Evolutionary conservation across 106 monocot genomes (phyloP), one percentile per base, ranked within the genome.

Genomic region (Ottelia alismoides): DNA sequence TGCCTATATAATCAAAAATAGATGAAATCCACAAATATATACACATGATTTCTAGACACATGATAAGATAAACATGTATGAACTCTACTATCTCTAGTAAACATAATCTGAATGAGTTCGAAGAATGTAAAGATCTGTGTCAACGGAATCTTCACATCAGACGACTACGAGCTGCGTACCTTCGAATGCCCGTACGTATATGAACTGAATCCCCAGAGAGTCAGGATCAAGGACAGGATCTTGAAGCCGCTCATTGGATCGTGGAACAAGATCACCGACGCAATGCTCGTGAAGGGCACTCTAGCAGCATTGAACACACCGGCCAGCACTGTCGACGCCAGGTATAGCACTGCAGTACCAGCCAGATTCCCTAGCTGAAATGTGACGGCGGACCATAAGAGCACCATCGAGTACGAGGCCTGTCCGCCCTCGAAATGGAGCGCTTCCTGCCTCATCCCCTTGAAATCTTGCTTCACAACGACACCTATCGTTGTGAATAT

Each of bases 161-260:
- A n/a, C n/a, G n/a, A n/a, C n/a, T n/a, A n/a, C n/a, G n/a, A n/a
- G n/a, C n/a, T n/a, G n/a, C n/a, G n/a, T n/a, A n/a, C n/a, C n/a
- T n/a, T n/a, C 27, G 79, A 56, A 51, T 79, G 63, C 9, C 98
- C 89, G 43, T 78, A 82, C 25, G 82, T 77, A 52, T 98, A 98
- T 0, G 85, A 98, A 2, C 57, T 67, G 53, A 98, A 80, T 18
- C 98, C 98, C 98, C 98, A 98, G n/a, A 74, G 73, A 23, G 89
- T 98, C 21, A 86, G 74, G 20, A 90, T 44, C 53, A 98, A 51
- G 1, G 98, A 79, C 11, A 83, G 21, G 51, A 98, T 98, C 75
- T 98, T 98, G 57, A 90, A 90, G 2, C 90, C 85, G 23, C 85
- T 82, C 98, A 98, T 98, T 14, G 82, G 85, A 48, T 98, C 98